Percentiles rank a stretch among this genome's conserved stretches.
Evolutionary conservation across 257 asterid genomes (phyloP).

Genomic region (Apocynum venetum): DNA sequence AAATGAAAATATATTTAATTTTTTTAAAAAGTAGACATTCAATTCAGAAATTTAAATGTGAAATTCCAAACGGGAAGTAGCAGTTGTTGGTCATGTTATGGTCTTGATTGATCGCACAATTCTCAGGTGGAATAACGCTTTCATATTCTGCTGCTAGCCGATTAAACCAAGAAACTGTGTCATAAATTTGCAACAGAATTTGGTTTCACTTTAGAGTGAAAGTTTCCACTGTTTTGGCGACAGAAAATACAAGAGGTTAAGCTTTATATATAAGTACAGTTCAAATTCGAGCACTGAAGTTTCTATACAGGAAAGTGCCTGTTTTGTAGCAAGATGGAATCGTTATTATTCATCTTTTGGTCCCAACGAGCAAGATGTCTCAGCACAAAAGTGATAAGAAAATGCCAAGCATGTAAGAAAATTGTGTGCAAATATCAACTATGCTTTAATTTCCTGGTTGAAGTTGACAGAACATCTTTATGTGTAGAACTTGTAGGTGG

Average conservation of each 20-base stretch:
- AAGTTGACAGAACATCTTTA: slow-evolving; percentile 12
- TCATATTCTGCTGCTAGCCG: too few species aligned
- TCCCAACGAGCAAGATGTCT: not conserved
- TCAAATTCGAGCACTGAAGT: not conserved
- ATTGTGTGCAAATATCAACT: not conserved
- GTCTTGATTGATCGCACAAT: too few species aligned
- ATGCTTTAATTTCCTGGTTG: not conserved
- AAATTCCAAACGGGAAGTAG: too few species aligned
- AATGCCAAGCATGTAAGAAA: slow-evolving; percentile 1
- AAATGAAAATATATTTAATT: too few species aligned
- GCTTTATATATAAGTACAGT: not conserved
- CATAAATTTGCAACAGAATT: too few species aligned
- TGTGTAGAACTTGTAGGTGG: slow-evolving; percentile 66
- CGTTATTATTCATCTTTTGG: not conserved
- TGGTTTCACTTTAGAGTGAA: too few species aligned
- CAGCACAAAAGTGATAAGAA: not conserved
- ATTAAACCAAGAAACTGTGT: too few species aligned
- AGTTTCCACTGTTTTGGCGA: not conserved
- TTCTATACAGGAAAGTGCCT: not conserved
- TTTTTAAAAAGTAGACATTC: too few species aligned
- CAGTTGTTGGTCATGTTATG: too few species aligned
- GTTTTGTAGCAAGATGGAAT: not conserved
- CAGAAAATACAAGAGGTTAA: not conserved
- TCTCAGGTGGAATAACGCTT: too few species aligned
- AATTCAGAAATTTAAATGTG: too few species aligned